A percentile compares a stretch with the other conserved stretches of the same genome.
Evolutionary conservation across 2,329 filamentous ascomycete species (phyloP).

Genomic region (Aspergillus sp.): DNA sequence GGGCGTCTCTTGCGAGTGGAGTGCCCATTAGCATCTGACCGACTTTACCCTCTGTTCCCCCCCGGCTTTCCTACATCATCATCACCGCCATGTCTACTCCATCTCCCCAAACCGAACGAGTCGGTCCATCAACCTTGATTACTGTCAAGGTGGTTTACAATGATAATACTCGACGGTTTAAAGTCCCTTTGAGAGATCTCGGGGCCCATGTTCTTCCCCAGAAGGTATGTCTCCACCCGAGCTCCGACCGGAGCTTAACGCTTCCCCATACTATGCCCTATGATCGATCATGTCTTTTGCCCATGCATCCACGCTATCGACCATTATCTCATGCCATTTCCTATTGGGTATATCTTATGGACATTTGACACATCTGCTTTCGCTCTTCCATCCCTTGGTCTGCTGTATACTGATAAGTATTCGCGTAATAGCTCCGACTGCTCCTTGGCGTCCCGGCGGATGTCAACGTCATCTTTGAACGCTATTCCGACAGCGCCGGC

Average conservation of each 20-base stretch:
- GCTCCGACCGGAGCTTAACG: slow-evolving; percentile 23
- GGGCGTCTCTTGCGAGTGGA: too few relatives aligned
- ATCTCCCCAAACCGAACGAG: slow-evolving; percentile 40
- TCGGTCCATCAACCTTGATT: slow-evolving; percentile 67
- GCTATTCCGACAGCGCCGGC: slow-evolving; percentile 89
- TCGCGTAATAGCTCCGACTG: slow-evolving; percentile 57
- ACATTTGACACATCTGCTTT: too few relatives aligned
- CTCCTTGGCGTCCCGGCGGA: slow-evolving; percentile 62
- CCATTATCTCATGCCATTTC: too few relatives aligned
- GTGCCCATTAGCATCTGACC: slow-evolving; percentile 1
- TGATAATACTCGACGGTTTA: slow-evolving; percentile 74
- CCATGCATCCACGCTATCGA: neutral
- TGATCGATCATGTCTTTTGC: too few relatives aligned
- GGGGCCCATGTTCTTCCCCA: slow-evolving; percentile 67
- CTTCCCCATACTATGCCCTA: neutral
- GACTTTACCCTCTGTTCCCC: neutral
- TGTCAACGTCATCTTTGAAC: slow-evolving; percentile 69
- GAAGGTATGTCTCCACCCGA: slow-evolving; percentile 60
- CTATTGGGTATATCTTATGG: too few relatives aligned
- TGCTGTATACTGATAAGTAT: too few relatives aligned
- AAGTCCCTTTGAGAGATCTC: slow-evolving; percentile 83
- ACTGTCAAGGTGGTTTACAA: slow-evolving; percentile 80
- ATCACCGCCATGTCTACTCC: slow-evolving; percentile 28
- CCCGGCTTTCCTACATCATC: slow-evolving; percentile 1
- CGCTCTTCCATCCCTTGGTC: too few relatives aligned